Base-by-base conservation (phyloP, 2,329 filamentous ascomycete species). In the Zymoseptoria passerinii region DNA sequence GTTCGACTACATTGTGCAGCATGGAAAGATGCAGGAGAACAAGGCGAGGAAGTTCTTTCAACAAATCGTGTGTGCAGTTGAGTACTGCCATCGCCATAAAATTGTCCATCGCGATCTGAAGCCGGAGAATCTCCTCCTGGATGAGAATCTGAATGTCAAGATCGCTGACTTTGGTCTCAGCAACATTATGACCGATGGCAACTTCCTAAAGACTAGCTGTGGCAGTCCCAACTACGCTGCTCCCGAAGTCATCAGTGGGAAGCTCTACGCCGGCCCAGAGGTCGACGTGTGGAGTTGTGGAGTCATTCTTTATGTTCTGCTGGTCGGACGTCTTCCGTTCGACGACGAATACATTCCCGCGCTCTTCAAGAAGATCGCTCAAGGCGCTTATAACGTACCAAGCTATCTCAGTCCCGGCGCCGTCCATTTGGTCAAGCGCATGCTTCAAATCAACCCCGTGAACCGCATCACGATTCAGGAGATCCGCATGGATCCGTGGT, bases 181-280 rank as follows among this genome's bases (percentile, higher is more conserved):
- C 78, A 99, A 99, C 73, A 99, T 99, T 76, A 99, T 99, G 94
- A 97, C 94, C 0, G 94, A 99, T 72, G 94, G 94, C 27, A 99
- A 99, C 73, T 99, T 99, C 72, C 83, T 99, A 69, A 97, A 96
- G 78, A 99, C 94, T 1, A 97, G 92, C 72, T 99, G 94, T 70
- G 94, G 94, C 55, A 97, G 92, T 71, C 94, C 94, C 49, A 99
- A 99, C 75, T 99, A 99, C 74, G 94, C 94, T 10, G 94, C 94
- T 0, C 94, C 94, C 6, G 94, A 99, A 74, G 94, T 99, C 61
- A 97, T 99, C 70, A 94, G 92, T 57, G 94, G 94, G 23, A 99
- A 97, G 79, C 80, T 97, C 56, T 99, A 99, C 71, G 94, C 94
- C 18, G 94, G 94, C 0, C 92, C 94, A 0, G 94, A 99, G 75